Evolutionary conservation across 1,284 basidiomycete species (phyloP).

Genomic region (Rhodotorula sp.): DNA sequence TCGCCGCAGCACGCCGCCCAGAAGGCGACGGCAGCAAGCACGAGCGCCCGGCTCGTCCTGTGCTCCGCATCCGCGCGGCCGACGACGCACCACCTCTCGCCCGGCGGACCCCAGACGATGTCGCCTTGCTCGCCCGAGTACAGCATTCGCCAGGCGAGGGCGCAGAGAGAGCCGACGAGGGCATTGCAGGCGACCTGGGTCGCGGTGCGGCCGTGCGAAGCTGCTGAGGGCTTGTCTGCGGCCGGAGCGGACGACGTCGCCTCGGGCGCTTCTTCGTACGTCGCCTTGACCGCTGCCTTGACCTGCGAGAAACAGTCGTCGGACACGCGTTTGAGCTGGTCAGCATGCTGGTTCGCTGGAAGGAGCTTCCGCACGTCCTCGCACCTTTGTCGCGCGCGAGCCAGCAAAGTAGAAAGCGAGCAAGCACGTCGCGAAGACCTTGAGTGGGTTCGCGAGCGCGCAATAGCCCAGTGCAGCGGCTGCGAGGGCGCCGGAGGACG

Average conservation of each 20-base stretch:
- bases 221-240: neutral
- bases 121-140: slow-evolving; percentile 42
- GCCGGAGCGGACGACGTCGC: neutral
- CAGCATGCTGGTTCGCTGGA: too few species aligned
- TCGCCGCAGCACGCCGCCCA: slow-evolving; percentile 82
- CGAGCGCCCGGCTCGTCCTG: slow-evolving; percentile 59
- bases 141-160: slow-evolving; percentile 38
- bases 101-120: neutral
- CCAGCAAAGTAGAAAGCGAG: slow-evolving; percentile 65
- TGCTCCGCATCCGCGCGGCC: slow-evolving; percentile 37
- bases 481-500: slow-evolving; percentile 63
- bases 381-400: slow-evolving; percentile 49
- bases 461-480: slow-evolving; percentile 73
- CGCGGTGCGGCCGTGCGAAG: slow-evolving; percentile 58
- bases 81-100: slow-evolving; percentile 60
- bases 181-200: slow-evolving; percentile 76
- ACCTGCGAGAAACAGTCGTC: slow-evolving; percentile 45
- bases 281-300: slow-evolving; percentile 62
- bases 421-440: slow-evolving; percentile 69
- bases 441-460: slow-evolving; percentile 62
- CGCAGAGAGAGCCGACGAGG: slow-evolving; percentile 60
- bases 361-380: slow-evolving; percentile 52
- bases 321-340: too few species aligned
- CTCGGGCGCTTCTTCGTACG: slow-evolving; percentile 63
- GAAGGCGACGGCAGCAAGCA: slow-evolving; percentile 64